Conservation (phyloP, 805 yeast species). For the Danielia oregonensis region DNA sequence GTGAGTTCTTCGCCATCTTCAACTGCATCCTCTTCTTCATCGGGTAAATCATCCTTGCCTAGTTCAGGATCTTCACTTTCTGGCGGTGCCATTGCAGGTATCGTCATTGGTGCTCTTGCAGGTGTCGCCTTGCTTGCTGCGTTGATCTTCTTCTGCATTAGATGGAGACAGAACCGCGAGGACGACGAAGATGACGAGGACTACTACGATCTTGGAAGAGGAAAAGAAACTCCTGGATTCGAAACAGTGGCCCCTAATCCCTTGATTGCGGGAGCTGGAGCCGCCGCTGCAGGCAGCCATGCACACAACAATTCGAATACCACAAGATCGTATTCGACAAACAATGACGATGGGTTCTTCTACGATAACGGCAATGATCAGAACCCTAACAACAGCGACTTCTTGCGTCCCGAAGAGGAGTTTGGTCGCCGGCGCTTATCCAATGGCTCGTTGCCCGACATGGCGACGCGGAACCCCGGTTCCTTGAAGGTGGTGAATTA, state of each 20-base stretch:
- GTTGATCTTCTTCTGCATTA: constrained; percentile 35
- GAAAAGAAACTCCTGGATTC: constrained; percentile 20
- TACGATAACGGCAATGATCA: constrained; percentile 4
- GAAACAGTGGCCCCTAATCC: constrained; percentile 22
- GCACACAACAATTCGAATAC: constrained; percentile 15
- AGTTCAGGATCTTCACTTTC: too few species aligned
- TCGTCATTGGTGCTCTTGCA: constrained; percentile 38
- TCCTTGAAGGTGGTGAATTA: constrained; percentile 50
- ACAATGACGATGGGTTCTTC: constrained; percentile 10
- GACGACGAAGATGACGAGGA: constrained; percentile 40
- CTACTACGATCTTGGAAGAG: constrained; percentile 12
- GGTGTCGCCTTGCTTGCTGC: constrained; percentile 32
- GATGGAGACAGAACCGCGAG: constrained; percentile 37
- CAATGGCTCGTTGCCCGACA: constrained; percentile 53
- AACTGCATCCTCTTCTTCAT: too few species aligned
- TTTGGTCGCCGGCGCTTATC: constrained; percentile 49
- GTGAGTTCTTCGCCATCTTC: too few species aligned
- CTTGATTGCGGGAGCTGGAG: constrained; percentile 16
- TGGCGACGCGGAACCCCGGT: constrained; percentile 42
- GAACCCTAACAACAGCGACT: not conserved
- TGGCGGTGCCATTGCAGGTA: constrained; percentile 41
- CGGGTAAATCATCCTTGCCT: too few species aligned
- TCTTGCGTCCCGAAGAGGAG: constrained; percentile 17
- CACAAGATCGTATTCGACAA: constrained; percentile 13
- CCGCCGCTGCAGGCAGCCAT: constrained; percentile 15